Conservation (phyloP, 2,329 filamentous ascomycete species). For the Fusarium siculi region DNA sequence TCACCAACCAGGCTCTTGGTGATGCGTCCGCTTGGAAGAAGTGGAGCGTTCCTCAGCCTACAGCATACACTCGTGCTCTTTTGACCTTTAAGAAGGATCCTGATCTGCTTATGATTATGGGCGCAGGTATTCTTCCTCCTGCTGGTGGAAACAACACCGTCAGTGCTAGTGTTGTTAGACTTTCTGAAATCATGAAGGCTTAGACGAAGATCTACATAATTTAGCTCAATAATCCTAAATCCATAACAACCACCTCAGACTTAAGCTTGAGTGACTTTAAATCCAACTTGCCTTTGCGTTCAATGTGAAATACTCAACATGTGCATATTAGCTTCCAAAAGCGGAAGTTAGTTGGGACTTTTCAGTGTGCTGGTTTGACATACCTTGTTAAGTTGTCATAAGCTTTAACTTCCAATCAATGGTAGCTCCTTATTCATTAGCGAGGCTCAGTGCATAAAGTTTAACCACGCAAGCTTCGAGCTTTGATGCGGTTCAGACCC, state of each 20-base stretch:
- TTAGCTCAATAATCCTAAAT: fast-evolving
- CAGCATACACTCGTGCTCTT: slow-evolving; percentile 53
- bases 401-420: background rate
- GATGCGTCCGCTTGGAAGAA: slow-evolving; percentile 51
- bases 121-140: slow-evolving; percentile 58
- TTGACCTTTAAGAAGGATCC: slow-evolving; percentile 50
- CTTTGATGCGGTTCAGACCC: no score
- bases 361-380: background rate
- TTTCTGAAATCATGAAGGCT: slow-evolving; percentile 44
- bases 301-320: background rate
- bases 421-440: background rate
- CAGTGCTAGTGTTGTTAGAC: slow-evolving; percentile 49
- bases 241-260: fast-evolving
- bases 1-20: slow-evolving; percentile 55
- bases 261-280: background rate
- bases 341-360: background rate
- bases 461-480: background rate
- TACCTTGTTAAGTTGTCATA: background rate
- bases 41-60: slow-evolving; percentile 49
- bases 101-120: slow-evolving; percentile 55
- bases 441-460: background rate
- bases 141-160: slow-evolving; percentile 57
- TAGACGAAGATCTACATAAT: background rate
- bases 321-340: background rate
- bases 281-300: no score